A percentile compares a stretch with the other conserved stretches of the same genome.
Conservation (phyloP, 106 monocot species). For the Allium fistulosum region DNA sequence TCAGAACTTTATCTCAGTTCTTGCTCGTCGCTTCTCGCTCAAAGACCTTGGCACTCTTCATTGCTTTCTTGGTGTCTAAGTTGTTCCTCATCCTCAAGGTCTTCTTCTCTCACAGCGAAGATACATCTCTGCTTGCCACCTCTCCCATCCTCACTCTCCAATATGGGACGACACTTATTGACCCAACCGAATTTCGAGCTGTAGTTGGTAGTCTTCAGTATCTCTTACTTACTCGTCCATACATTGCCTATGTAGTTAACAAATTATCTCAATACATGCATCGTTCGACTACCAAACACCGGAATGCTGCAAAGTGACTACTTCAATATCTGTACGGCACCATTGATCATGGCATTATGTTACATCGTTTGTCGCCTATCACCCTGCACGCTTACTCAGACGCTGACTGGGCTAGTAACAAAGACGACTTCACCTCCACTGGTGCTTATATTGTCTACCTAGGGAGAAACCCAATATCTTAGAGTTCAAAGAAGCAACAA, state of each 20-base stretch:
- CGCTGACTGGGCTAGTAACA: not conserved
- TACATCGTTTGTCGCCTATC: not conserved
- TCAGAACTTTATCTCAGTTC: not conserved
- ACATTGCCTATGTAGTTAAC: slow-evolving; percentile 7
- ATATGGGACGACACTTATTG: not conserved
- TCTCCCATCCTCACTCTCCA: not conserved
- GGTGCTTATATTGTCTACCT: slow-evolving; percentile 1
- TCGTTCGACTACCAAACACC: not conserved
- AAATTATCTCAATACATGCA: slow-evolving; percentile 11
- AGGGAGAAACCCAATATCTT: slow-evolving; percentile 5
- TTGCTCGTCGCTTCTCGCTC: not conserved
- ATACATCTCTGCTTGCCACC: not conserved
- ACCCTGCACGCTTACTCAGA: slow-evolving; percentile 4
- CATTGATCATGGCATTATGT: not conserved
- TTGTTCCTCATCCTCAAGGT: not conserved
- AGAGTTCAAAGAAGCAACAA: slow-evolving; percentile 11
- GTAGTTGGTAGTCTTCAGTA: slow-evolving; percentile 11
- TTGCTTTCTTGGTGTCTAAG: not conserved
- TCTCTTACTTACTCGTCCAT: not conserved
- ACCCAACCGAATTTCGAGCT: not conserved
- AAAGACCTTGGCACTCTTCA: slow-evolving; percentile 1
- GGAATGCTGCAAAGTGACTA: not conserved
- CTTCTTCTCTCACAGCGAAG: not conserved
- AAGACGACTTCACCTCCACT: slow-evolving; percentile 10
- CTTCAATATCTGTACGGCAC: not conserved